Base-by-base conservation (phyloP, 257 asterid species). In the Solanum peruvianum region DNA sequence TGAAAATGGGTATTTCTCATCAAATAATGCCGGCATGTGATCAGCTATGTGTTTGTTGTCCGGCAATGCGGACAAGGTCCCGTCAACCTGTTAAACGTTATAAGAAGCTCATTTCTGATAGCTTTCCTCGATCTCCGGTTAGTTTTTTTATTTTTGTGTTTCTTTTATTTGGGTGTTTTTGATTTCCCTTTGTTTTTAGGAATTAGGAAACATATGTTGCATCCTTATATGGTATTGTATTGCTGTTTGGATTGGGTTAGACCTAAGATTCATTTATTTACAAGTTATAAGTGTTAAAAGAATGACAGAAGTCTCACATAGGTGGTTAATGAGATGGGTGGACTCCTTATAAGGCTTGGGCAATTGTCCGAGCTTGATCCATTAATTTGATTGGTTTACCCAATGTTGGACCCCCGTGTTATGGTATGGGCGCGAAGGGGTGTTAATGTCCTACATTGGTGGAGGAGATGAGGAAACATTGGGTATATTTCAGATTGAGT, bases 51-150 rank as follows among this genome's bases (percentile, higher is more conserved):
- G 73, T 94, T 56, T 95, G 96, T 90, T 94, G 97, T 89, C 98
- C 97, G 42, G 93, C 90, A 27, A 92, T 94, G 98, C 91, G 94
- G 69, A 96, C 98, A 27, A 91, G 98, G 91, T 95, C 98, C 73
- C 92, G 98, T 41, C 98, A 95, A 75, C 97, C 98, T 18, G 96
- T 95, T 12, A 95, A 94, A 91, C 94, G 96, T 18, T 94, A 95
- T 87, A 95, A 94, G 94, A 92, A 93, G 80, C 84, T 95, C n/a
- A 83, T 95, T 87, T 89, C 97, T 8, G 97, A 95, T 88, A 94
- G 94, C 81, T 94, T 91, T 82, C 98, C 97, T 39, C 91, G 88
- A 60, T 90, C 93, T 78, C 87, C 87, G 95, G 98, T 95, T 41
- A 45, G 93, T 86, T 62, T 29, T 66, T 13, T 86, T 64, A 42